These are phyloP conservation scores for Trametes sp. DNA, from an alignment of 1,284 basidiomycete genomes.

Conservation along the genomic window DNA sequence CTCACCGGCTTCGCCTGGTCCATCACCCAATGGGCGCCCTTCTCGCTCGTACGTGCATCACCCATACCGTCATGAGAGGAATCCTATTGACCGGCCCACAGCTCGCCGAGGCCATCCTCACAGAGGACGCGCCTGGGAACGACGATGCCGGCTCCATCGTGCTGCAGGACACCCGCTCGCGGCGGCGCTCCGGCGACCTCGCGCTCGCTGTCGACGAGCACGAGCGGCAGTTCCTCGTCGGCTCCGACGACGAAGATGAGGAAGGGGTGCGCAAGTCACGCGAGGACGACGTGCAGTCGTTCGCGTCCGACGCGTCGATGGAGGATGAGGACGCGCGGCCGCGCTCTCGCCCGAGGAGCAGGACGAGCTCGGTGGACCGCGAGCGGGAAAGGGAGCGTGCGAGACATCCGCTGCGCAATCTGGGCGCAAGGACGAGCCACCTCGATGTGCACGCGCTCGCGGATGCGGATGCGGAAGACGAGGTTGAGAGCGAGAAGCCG, in stretches of 20 bases:
- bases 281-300: slow-evolving; percentile 45
- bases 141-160: slow-evolving; percentile 57
- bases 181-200: slow-evolving; percentile 30
- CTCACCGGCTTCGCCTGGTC: slow-evolving; percentile 82
- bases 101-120: slow-evolving; percentile 78
- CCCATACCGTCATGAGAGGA: neutral
- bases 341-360: no score
- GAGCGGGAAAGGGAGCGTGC: slow-evolving; percentile 8
- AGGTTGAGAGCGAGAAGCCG: slow-evolving; percentile 11
- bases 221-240: slow-evolving; percentile 45
- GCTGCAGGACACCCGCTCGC: slow-evolving; percentile 51
- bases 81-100: slow-evolving; percentile 37
- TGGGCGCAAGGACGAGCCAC: slow-evolving; percentile 53
- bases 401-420: slow-evolving; percentile 53
- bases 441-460: slow-evolving; percentile 42
- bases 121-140: slow-evolving; percentile 49
- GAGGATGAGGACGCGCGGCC: slow-evolving; percentile 33
- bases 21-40: slow-evolving; percentile 82
- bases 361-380: slow-evolving; percentile 30
- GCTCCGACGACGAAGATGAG: slow-evolving; percentile 44
- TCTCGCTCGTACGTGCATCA: slow-evolving; percentile 64
- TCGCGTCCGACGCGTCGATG: slow-evolving; percentile 41
- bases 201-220: slow-evolving; percentile 33
- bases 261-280: slow-evolving; percentile 32
- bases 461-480: slow-evolving; percentile 17